A percentile compares a stretch with the other conserved stretches of the same genome.
These are phyloP conservation scores for Physcia stellaris DNA, from an alignment of 495 filamentous ascomycete genomes.

Conservation along the genomic window DNA sequence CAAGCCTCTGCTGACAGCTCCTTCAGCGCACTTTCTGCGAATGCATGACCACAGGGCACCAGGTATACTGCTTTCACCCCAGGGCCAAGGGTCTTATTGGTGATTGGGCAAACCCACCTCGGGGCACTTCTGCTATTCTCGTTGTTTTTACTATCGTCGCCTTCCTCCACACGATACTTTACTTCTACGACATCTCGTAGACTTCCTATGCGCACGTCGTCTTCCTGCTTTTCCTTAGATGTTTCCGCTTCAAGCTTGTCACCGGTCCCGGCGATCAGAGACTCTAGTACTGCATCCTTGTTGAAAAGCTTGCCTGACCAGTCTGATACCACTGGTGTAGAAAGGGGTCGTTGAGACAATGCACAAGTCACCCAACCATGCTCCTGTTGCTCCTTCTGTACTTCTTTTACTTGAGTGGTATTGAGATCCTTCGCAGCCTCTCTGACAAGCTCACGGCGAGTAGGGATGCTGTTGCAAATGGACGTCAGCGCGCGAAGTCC, in stretches of 20 bases:
- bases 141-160: conserved; percentile 4
- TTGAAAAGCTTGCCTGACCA: conserved; percentile 80
- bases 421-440: conserved; percentile 68
- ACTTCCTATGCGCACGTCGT: conserved; percentile 42
- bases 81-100: conserved; percentile 73
- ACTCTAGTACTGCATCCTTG: conserved; percentile 79
- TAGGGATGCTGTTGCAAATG: conserved; percentile 55
- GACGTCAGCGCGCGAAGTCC: conserved; percentile 3
- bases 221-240: conserved; percentile 39
- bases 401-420: conserved; percentile 81
- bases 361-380: conserved; percentile 82
- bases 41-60: conserved; percentile 92
- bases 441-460: conserved; percentile 86
- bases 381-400: conserved; percentile 64
- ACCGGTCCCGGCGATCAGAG: conserved; percentile 42
- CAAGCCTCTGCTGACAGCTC: conserved; percentile 56
- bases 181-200: conserved; percentile 84
- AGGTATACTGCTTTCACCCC: conserved; percentile 73
- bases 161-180: conserved; percentile 50
- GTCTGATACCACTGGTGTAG: conserved; percentile 71
- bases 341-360: conserved; percentile 61
- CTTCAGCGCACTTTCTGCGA: conserved; percentile 69
- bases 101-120: conserved; percentile 72
- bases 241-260: conserved; percentile 47
- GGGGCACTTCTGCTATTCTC: conserved; percentile 12